A percentile compares a stretch with the other conserved stretches of the same genome.
Conservation (phyloP, 768 basidiomycete species). For the Lenzites betulinus region DNA sequence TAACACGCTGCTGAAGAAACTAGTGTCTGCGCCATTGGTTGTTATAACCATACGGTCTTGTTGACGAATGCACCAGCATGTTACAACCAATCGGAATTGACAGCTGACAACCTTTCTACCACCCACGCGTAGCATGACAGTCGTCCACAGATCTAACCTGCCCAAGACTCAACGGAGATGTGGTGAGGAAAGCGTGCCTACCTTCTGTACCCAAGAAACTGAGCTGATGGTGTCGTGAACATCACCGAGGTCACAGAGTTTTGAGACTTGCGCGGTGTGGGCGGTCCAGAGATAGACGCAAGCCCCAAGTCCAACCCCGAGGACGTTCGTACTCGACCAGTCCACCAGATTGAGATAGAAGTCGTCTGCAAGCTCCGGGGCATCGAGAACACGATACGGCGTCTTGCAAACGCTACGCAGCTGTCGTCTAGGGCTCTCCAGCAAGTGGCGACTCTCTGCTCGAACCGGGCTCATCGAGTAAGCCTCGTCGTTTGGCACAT, state of each 20-base stretch:
- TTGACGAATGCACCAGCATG: background rate
- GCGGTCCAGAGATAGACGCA: constrained; percentile 99
- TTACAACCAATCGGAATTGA: constrained; percentile 6
- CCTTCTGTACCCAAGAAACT: constrained; percentile 90
- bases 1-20: constrained; percentile 1
- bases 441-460: constrained; percentile 74
- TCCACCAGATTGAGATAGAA: constrained; percentile 98
- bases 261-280: constrained; percentile 88
- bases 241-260: constrained; percentile 78
- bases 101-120: constrained; percentile 6
- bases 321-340: constrained; percentile 94
- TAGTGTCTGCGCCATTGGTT: background rate
- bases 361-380: constrained; percentile 96
- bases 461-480: constrained; percentile 92
- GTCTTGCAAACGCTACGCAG: constrained; percentile 89
- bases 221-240: constrained; percentile 79
- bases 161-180: background rate
- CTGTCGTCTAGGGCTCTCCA: constrained; percentile 81
- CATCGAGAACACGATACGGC: constrained; percentile 95
- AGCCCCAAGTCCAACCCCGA: constrained; percentile 88
- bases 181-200: constrained; percentile 27
- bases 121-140: constrained; percentile 11
- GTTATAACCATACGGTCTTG: no score
- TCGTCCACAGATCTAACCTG: background rate
- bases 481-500: constrained; percentile 83